Evolutionary conservation across 306 rosid genomes (phyloP).

Genomic region (Trichosanthes cucumerina): DNA sequence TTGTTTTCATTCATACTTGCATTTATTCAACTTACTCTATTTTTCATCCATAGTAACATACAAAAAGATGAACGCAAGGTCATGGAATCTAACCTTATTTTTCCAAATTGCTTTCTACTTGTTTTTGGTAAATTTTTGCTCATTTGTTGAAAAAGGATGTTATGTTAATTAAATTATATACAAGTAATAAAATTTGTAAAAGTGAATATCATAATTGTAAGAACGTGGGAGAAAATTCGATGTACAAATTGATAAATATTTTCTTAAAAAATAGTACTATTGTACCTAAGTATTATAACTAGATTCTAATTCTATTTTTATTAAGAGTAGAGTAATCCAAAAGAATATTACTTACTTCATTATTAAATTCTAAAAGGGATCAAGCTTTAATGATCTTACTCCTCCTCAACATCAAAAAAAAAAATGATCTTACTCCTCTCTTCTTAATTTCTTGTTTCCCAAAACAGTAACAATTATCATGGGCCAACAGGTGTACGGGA

Average conservation of each 20-base stretch:
- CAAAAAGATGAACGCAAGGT: background rate
- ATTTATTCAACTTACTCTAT: background rate
- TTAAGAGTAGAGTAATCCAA: background rate
- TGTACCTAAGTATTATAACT: background rate
- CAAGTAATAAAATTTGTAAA: background rate
- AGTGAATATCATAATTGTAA: background rate
- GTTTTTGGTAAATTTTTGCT: background rate
- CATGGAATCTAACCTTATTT: background rate
- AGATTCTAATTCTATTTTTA: background rate
- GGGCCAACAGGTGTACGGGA: background rate
- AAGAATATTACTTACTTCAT: background rate
- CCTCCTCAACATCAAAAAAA: no score
- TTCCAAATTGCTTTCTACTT: background rate
- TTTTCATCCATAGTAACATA: background rate
- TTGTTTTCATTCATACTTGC: background rate
- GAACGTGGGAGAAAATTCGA: background rate
- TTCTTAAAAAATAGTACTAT: background rate
- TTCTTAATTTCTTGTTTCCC: background rate
- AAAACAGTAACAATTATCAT: background rate
- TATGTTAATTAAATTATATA: background rate
- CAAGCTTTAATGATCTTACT: background rate
- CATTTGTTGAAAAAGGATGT: background rate
- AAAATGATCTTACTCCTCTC: no score
- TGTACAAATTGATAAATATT: background rate
- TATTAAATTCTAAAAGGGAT: background rate